Base-by-base conservation (phyloP, 2,329 filamentous ascomycete genomes). In the Hypoxylon sp. region DNA sequence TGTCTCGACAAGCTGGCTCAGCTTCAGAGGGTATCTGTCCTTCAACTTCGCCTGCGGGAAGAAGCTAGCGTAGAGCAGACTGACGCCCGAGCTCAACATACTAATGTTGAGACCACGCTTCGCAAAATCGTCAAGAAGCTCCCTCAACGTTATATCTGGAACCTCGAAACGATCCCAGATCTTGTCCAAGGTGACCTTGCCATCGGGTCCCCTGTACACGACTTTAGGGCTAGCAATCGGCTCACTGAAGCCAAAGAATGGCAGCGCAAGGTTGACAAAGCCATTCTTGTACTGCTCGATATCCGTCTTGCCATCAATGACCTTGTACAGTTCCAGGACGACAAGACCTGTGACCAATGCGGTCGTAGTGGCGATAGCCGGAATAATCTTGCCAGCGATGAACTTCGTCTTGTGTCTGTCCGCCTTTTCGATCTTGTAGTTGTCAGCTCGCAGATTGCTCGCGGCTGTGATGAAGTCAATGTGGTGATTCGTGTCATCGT, bases 281-380 rank as follows among this genome's bases (percentile, higher is more conserved):
- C 96, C 96, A 79, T 99, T 99, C 89, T 98, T 98, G 90, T 97
- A 99, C 82, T 98, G 93, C 83, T 98, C 96, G 72, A 98, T 91
- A 75, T 98, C 94, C n/a, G 88, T 89, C 86, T 99, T 98, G 78
- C 94, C 95, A 77, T 98, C 96, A 50, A 99, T 86, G 71, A 99
- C 89, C 89, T 99, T 99, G 90, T 93, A 98, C 53, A 98, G 84
- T 84, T 99, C 96, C 50, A 99, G 84, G 14, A 97, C 88, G 59
- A 99, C 94, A 50, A 99, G 86, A 65, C 96, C 96, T 2, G 96
- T 99, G 11, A 98, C 95, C 64, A 99, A 85, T 2, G 96, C 95
- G 2, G 96, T 99, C 0, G 96, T 98, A 2, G 96, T 99, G 49
- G 96, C 96, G 81, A 99, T 99, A 50, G 96, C 96, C 22, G 96